Base-by-base conservation (phyloP, 1,139 yeast species). In the Blastobotrys raffinosifermentans region DNA sequence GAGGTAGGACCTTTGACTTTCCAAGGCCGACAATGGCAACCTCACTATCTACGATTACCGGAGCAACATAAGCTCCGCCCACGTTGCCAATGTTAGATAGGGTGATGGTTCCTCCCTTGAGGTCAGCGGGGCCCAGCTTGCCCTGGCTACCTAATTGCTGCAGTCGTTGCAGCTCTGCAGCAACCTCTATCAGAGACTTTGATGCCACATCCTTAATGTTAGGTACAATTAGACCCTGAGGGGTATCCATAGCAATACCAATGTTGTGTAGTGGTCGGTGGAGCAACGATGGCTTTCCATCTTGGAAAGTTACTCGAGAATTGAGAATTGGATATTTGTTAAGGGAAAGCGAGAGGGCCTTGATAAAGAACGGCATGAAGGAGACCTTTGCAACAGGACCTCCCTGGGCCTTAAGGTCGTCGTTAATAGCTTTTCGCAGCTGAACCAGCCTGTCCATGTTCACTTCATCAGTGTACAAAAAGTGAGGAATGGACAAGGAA, bases 21-120 rank as follows among this genome's bases (percentile, higher is more conserved):
- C 64, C 64, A 6, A 60, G 44, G 1, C 61, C 64, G 19, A 57
- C 56, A 43, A 60, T 60, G 11, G 61, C 61, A 10, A 58, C 62
- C 38, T 60, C 59, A 18, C 47, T 43, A 31, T 55, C 56, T 1
- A 60, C 64, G 40, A 80, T 77, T 53, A 80, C 80, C 43, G 87
- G 87, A 29, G 82, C 78, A 53, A 84, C 81, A 57, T 77, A 80
- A 47, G 80, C 72, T n/a, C 86, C 81, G 34, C 87, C 87, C 45
- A 79, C 77, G 38, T 77, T 80, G 51, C 87, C 87, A 58, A 85
- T 85, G 63, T 80, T 80, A 41, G 85, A 78, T 46, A 80, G 73
- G 49, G 86, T 77, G 62, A 80, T 79, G 33, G 86, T 78, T 51
- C 86, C 85, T 53, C 84, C 86, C 42, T 80, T 66, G 74, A 80